A percentile compares a stretch with the other conserved stretches of the same genome.
These are phyloP conservation scores for Raffaelea ambrosiae DNA, from an alignment of 2,329 filamentous ascomycete species.

Conservation along the genomic window DNA sequence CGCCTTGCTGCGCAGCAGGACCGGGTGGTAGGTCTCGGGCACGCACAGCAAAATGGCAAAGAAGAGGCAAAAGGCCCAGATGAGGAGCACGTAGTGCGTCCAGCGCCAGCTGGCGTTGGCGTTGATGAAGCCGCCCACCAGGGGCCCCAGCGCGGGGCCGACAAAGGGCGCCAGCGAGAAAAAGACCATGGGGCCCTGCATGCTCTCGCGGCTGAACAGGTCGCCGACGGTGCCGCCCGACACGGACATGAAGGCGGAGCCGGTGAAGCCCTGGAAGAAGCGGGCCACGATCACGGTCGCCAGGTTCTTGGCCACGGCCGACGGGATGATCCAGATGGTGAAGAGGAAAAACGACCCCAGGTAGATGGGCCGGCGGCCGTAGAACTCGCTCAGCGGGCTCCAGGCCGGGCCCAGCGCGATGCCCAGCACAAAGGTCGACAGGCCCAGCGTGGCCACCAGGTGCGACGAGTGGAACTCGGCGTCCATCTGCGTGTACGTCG, in stretches of 20 bases:
- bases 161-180: slow-evolving; percentile 60
- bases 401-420: slow-evolving; percentile 56
- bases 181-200: slow-evolving; percentile 76
- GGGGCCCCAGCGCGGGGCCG: slow-evolving; percentile 50
- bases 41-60: slow-evolving; percentile 61
- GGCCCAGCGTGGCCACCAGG: slow-evolving; percentile 67
- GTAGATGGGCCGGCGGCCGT: slow-evolving; percentile 75
- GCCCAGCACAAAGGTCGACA: slow-evolving; percentile 77
- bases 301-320: slow-evolving; percentile 75
- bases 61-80: slow-evolving; percentile 65
- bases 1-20: slow-evolving; percentile 67
- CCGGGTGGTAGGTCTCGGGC: slow-evolving; percentile 79
- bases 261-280: slow-evolving; percentile 68
- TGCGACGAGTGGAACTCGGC: slow-evolving; percentile 63
- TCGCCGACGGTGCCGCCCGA: slow-evolving; percentile 82
- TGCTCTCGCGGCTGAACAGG: slow-evolving; percentile 58
- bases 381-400: slow-evolving; percentile 65
- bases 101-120: slow-evolving; percentile 66
- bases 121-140: slow-evolving; percentile 76
- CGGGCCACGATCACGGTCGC: slow-evolving; percentile 67
- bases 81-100: slow-evolving; percentile 78
- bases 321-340: slow-evolving; percentile 71
- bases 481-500: slow-evolving; percentile 70
- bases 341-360: slow-evolving; percentile 66
- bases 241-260: slow-evolving; percentile 61